Evolutionary conservation across 2,329 filamentous ascomycete species (phyloP).

Genomic region (Phialemoniopsis sp.): DNA sequence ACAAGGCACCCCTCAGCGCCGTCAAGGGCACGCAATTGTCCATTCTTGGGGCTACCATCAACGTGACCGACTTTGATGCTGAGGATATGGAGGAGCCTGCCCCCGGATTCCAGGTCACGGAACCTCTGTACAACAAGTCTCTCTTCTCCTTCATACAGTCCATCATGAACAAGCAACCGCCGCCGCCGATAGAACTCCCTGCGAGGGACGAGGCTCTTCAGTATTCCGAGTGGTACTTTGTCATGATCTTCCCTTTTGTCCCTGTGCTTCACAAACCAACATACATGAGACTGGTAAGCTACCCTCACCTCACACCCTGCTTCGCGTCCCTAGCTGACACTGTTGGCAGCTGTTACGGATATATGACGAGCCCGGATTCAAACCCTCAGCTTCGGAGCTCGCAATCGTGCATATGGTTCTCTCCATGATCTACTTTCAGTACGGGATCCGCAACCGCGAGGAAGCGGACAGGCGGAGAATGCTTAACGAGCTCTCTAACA

Average conservation of each 20-base stretch:
- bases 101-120: conserved; percentile 17
- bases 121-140: conserved; percentile 64
- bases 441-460: conserved; percentile 64
- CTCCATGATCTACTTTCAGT: conserved; percentile 73
- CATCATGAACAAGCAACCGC: conserved; percentile 55
- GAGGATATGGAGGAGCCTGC: conserved; percentile 61
- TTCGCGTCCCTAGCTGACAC: conserved; percentile 9
- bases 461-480: conserved; percentile 47
- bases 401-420: conserved; percentile 77
- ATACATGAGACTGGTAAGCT: conserved; percentile 62
- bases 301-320: conserved; percentile 4
- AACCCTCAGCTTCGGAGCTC: conserved; percentile 58
- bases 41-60: conserved; percentile 74
- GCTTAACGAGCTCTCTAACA: conserved; percentile 64
- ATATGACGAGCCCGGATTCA: conserved; percentile 65
- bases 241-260: conserved; percentile 65
- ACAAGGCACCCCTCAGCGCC: conserved; percentile 63
- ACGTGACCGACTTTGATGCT: conserved; percentile 68
- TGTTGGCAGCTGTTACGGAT: conserved; percentile 51
- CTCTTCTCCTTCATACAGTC: conserved; percentile 67
- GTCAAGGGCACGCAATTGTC: conserved; percentile 75
- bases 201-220: conserved; percentile 59
- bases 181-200: conserved; percentile 57
- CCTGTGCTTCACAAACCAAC: conserved; percentile 75
- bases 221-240: conserved; percentile 73